These are phyloP conservation scores for Cordia subcordata DNA, from an alignment of 257 asterid species.

Conservation along the genomic window DNA sequence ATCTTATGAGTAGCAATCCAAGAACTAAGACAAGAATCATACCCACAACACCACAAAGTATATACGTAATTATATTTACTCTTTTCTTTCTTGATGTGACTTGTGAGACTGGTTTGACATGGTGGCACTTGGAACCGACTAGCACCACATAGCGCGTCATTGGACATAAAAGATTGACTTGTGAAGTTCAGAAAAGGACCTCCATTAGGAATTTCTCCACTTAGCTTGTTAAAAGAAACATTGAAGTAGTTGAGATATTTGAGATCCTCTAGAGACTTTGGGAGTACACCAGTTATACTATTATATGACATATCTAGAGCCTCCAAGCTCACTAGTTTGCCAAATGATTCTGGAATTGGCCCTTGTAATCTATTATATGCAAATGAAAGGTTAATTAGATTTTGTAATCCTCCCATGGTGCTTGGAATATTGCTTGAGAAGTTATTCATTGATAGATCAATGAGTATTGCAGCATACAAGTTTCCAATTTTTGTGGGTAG, in stretches of 20 bases:
- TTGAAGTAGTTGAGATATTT: background rate
- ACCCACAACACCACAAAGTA: background rate
- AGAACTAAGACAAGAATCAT: background rate
- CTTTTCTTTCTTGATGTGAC: background rate
- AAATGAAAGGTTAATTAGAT: background rate
- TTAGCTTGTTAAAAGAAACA: constrained; percentile 3
- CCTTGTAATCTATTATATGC: constrained; percentile 1
- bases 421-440: constrained; percentile 39
- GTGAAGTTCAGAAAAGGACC: constrained; percentile 9
- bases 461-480: background rate
- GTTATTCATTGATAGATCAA: constrained; percentile 11
- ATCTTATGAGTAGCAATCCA: background rate
- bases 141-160: constrained; percentile 18
- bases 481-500: constrained; percentile 1
- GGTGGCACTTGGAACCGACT: constrained; percentile 3
- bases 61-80: background rate
- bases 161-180: background rate
- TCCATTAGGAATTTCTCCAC: constrained; percentile 6
- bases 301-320: constrained; percentile 10
- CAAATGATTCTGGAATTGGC: constrained; percentile 3
- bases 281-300: constrained; percentile 5
- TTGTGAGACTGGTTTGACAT: background rate
- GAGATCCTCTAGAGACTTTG: constrained; percentile 9
- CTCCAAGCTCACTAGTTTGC: background rate
- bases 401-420: constrained; percentile 19